Base-by-base conservation (phyloP, 1,139 yeast species). In the Saccharomyces pastorianus region DNA sequence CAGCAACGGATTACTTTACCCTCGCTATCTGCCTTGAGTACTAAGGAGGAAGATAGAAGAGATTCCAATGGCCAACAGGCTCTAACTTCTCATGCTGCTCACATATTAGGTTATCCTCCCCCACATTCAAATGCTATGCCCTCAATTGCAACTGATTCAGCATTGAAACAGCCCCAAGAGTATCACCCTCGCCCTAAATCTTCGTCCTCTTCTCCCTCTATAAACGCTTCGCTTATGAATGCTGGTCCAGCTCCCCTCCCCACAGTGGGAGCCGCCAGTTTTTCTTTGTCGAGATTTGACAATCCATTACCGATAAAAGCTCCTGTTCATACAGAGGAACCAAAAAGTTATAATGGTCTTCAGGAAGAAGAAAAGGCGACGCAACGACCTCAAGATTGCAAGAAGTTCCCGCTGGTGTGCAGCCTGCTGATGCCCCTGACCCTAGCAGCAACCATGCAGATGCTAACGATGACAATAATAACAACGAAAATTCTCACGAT, bases 261-360 rank as follows among this genome's bases (percentile, higher is more conserved):
- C 20, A 38, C 44, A 3, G 25, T 23, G 11, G 44, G 44, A 38
- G 44, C 25, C 26, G 44, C 44, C 11, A 38, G 44, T 23, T 38
- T 48, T 34, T 64, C 68, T 4, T 61, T 61, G 23, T 67, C 66
- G 23, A 66, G 67, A 55, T 61, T 56, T 56, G 70, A 61, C 63
- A 67, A 65, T 48, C 70, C 70, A 8, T 50, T 65, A 38, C 44
- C 44, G 44, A 38, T 38, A 20, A 38, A 38, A 5, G 11, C 25
- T 20, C 25, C 25, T 38, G 44, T 20, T 20, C 25, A 20, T 20
- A 38, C 44, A 11, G 26, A 38, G 11, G 44, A 20, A 6, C n/a
- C 25, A 11, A 17, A 38, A 20, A 38, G 44, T 20, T 38, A 14
- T 38, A 38, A 20, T 23, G n/a, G 44, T 9, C 25, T 20, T 9